Evolutionary conservation across 768 basidiomycete genomes (phyloP), one percentile per base, ranked within the genome.

Genomic region (Ramaria sp.): DNA sequence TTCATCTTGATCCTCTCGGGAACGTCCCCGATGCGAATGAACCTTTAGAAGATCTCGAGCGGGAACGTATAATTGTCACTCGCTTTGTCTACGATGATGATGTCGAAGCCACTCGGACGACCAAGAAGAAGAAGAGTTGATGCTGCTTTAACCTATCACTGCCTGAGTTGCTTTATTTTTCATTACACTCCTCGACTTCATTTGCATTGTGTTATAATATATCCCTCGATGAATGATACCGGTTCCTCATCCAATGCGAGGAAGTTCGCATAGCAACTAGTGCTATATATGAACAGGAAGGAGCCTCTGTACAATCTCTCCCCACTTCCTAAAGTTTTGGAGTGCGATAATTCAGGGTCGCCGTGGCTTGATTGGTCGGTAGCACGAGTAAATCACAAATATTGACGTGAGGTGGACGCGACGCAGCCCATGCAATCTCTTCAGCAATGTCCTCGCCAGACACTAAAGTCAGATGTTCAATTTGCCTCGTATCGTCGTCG

Each of bases 381-480:
- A 88, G 78, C 43, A 90, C 75, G 54, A 80, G 78, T 10, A 88
- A 68, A 63, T 92, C 85, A 0, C 89, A 91, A 41, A 97, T 76
- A 65, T 97, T 93, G 43, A 97, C 89, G 63, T 95, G 94, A 38
- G 88, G 75, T 10, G 94, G 94, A 39, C 94, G 83, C 10, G 87
- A 77, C 18, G 96, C 95, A 13, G 83, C 83, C 95, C 95, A 99
- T 18, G 95, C 92, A 63, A 99, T 94, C 69, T 98, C 93, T 66
- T 99, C 96, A 1, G 96, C 96, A 44, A 97, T 85, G 64, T 97
- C 93, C 57, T 84, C 76, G 6, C 84, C 82, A 5, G 78, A 76
- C 67, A 95, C 88, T 93, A 62, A 30, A 48, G 24, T 16, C n/a
- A n/a, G 10, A 24, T 44, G 47, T 43, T 43, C 50, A 36, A 36